Evolutionary conservation across 768 basidiomycete genomes (phyloP).

Genomic region (Boletus patriciae): DNA sequence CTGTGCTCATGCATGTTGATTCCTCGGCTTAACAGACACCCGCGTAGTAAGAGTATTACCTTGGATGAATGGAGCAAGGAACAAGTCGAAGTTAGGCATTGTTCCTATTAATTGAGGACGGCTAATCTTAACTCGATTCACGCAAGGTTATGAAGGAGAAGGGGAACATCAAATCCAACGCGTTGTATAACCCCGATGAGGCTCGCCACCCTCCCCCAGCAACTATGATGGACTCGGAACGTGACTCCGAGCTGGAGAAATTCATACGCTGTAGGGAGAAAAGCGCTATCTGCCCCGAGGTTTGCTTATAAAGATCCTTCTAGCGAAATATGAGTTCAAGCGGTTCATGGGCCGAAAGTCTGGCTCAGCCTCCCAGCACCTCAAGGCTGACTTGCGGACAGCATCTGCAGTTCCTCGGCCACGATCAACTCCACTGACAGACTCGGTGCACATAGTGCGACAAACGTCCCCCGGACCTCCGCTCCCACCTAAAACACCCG

Average conservation of each 20-base stretch:
- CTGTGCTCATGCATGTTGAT: neutral
- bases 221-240: slow-evolving; percentile 70
- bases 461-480: slow-evolving; percentile 26
- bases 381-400: slow-evolving; percentile 43
- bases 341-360: slow-evolving; percentile 56
- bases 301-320: neutral
- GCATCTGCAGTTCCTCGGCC: slow-evolving; percentile 25
- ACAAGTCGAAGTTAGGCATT: slow-evolving; percentile 70
- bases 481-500: slow-evolving; percentile 28
- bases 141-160: slow-evolving; percentile 71
- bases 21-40: slow-evolving; percentile 6
- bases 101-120: slow-evolving; percentile 5
- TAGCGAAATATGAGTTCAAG: slow-evolving; percentile 81
- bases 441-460: slow-evolving; percentile 12
- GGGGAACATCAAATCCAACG: slow-evolving; percentile 83
- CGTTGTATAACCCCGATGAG: slow-evolving; percentile 82
- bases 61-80: slow-evolving; percentile 88
- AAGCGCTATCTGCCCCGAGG: neutral
- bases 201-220: slow-evolving; percentile 78
- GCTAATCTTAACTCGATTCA: slow-evolving; percentile 14
- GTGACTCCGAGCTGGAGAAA: slow-evolving; percentile 88
- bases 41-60: slow-evolving; percentile 79
- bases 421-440: slow-evolving; percentile 17
- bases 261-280: slow-evolving; percentile 73
- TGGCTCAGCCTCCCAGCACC: slow-evolving; percentile 32